Evolutionary conservation across 352 stramenopile genomes (phyloP).

Genomic region (Globisporangium orthogonon): DNA sequence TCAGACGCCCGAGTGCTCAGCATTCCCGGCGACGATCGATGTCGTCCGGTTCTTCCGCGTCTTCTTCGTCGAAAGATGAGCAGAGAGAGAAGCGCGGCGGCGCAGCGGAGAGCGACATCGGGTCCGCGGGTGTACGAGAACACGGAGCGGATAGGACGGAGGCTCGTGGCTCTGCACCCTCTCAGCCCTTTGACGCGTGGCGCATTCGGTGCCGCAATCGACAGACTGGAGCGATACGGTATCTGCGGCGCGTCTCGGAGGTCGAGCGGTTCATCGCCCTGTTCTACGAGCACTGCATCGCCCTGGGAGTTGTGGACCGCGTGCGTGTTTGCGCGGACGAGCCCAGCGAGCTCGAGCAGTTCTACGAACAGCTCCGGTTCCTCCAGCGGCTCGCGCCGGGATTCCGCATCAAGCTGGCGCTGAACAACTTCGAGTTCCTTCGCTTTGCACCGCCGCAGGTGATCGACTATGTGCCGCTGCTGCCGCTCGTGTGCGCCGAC

Average conservation of each 20-base stretch:
- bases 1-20: not conserved
- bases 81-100: not conserved
- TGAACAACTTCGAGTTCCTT: constrained; percentile 74
- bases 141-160: constrained; percentile 9
- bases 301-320: constrained; percentile 43
- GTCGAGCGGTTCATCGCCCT: constrained; percentile 58
- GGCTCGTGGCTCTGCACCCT: constrained; percentile 7
- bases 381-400: constrained; percentile 50
- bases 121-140: not conserved
- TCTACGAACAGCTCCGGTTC: constrained; percentile 62
- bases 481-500: constrained; percentile 64
- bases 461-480: constrained; percentile 61
- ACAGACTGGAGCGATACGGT: constrained; percentile 50
- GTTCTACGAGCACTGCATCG: constrained; percentile 62
- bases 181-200: constrained; percentile 50
- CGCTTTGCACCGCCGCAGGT: constrained; percentile 54
- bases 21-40: not conserved
- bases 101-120: not conserved
- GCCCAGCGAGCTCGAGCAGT: constrained; percentile 41
- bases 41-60: not conserved
- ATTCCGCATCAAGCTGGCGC: constrained; percentile 67
- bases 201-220: constrained; percentile 59
- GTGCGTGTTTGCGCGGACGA: constrained; percentile 73
- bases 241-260: constrained; percentile 43
- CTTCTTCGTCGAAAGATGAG: constrained; percentile 5